Conservation (phyloP, 768 basidiomycete species). For the Kwoniella shandongensis region DNA sequence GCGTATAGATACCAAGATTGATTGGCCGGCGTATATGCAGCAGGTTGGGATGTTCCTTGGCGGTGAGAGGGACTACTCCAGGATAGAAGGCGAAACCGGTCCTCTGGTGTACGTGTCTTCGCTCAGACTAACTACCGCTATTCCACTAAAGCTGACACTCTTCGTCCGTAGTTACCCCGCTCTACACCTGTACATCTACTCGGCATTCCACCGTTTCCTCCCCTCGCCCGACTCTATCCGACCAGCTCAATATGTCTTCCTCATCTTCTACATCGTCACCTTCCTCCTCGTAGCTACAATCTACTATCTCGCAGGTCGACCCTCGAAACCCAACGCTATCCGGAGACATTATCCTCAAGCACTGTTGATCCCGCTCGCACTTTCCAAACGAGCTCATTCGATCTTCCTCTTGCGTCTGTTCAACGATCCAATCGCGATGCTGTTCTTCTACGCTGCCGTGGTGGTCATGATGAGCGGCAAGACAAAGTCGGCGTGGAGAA, state of each 20-base stretch:
- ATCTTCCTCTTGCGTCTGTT: slow-evolving; percentile 88
- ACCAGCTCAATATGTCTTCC: slow-evolving; percentile 77
- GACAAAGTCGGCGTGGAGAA: slow-evolving; percentile 54
- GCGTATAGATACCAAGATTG: slow-evolving; percentile 88
- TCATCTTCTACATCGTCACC: slow-evolving; percentile 67
- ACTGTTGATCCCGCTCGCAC: slow-evolving; percentile 61
- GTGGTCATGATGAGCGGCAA: slow-evolving; percentile 66
- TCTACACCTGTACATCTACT: slow-evolving; percentile 82
- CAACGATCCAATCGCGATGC: slow-evolving; percentile 78
- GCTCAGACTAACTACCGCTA: not conserved
- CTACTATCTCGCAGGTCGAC: slow-evolving; percentile 56
- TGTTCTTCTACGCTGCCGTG: slow-evolving; percentile 62
- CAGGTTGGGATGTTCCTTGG: slow-evolving; percentile 75
- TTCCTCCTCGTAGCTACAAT: slow-evolving; percentile 67
- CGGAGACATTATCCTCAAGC: slow-evolving; percentile 57
- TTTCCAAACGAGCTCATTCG: slow-evolving; percentile 93
- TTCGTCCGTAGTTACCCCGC: slow-evolving; percentile 78
- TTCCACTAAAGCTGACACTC: not conserved
- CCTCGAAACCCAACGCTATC: not conserved
- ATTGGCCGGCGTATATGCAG: slow-evolving; percentile 94
- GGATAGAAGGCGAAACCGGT: slow-evolving; percentile 85
- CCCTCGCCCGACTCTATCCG: slow-evolving; percentile 60
- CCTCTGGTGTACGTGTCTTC: slow-evolving; percentile 70
- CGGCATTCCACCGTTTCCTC: slow-evolving; percentile 62
- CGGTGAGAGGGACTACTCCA: slow-evolving; percentile 78